phyloP scores from a whole-genome alignment of 805 yeast species.

The Yarrowia deformans region DNA sequence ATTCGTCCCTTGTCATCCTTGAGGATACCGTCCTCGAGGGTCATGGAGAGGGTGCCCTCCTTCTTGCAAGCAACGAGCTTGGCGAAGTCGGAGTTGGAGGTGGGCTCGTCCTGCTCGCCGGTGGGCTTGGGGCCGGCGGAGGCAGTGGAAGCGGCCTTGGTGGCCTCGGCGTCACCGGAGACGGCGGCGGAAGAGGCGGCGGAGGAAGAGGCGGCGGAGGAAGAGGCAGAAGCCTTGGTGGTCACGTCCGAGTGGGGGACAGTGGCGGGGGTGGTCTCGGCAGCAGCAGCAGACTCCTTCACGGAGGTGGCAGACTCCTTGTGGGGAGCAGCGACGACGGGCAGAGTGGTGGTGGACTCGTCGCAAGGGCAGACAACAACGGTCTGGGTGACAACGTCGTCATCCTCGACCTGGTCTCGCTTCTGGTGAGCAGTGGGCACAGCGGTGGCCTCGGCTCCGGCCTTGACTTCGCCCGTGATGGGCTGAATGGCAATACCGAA shows the following conservation, averaged over 20 bases:
- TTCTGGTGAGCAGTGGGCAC: constrained; percentile 35
- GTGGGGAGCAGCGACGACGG: constrained; percentile 20
- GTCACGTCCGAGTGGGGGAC: constrained; percentile 34
- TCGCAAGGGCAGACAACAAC: constrained; percentile 37
- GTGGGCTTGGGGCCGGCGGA: constrained; percentile 32
- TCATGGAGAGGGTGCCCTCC: constrained; percentile 30
- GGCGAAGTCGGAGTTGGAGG: constrained; percentile 29
- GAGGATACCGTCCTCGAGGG: constrained; percentile 29
- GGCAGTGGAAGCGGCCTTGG: constrained; percentile 19
- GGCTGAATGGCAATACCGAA: constrained; percentile 36
- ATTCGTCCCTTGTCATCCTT: constrained; percentile 35
- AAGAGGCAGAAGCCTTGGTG: constrained; percentile 29
- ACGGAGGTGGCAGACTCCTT: not conserved
- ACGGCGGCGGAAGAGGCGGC: constrained; percentile 3
- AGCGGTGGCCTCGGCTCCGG: constrained; percentile 34
- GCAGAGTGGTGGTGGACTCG: constrained; percentile 35
- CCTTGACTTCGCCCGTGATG: constrained; percentile 32
- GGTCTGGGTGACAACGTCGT: constrained; percentile 35
- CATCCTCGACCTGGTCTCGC: constrained; percentile 23
- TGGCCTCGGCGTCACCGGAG: constrained; percentile 10
- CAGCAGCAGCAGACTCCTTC: constrained; percentile 14
- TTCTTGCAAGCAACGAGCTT: constrained; percentile 37
- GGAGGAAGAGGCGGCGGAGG: constrained; percentile 4
- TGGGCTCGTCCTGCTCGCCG: constrained; percentile 32
- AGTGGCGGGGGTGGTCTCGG: constrained; percentile 36